Conservation (phyloP, 768 basidiomycete genomes). For the Exsudoporus frostii region DNA sequence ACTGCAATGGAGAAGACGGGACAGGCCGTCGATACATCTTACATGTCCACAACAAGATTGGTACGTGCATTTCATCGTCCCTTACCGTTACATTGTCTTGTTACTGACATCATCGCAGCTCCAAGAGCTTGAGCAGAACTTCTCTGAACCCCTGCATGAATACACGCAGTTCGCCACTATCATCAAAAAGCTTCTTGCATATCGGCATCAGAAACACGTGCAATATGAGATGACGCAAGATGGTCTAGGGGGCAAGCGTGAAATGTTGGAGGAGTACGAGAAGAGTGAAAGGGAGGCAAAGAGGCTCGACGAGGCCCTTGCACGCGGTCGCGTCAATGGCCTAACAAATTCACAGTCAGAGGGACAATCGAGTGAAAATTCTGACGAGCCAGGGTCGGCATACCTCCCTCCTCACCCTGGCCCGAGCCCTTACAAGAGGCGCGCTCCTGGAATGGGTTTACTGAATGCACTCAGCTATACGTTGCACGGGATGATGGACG, state of each 20-base stretch:
- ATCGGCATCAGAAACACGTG: slow-evolving; percentile 96
- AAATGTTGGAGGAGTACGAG: slow-evolving; percentile 84
- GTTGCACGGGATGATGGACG: slow-evolving; percentile 97
- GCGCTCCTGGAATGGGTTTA: slow-evolving; percentile 79
- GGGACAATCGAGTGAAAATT: slow-evolving; percentile 33
- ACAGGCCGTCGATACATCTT: slow-evolving; percentile 92
- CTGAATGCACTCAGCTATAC: slow-evolving; percentile 92
- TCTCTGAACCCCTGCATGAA: slow-evolving; percentile 94
- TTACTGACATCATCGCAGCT: slow-evolving; percentile 48
- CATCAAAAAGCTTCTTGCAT: slow-evolving; percentile 90
- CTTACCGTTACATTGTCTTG: neutral
- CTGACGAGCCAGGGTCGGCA: slow-evolving; percentile 43
- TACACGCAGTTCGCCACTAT: slow-evolving; percentile 93
- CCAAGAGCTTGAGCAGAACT: slow-evolving; percentile 91
- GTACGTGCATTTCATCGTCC: slow-evolving; percentile 42
- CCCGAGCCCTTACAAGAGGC: slow-evolving; percentile 60
- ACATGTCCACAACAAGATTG: slow-evolving; percentile 86
- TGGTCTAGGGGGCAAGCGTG: slow-evolving; percentile 76
- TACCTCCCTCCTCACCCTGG: slow-evolving; percentile 79
- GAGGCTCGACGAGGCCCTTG: slow-evolving; percentile 84
- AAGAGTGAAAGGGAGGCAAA: slow-evolving; percentile 89
- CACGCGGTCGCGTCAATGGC: slow-evolving; percentile 46
- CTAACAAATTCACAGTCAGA: slow-evolving; percentile 24
- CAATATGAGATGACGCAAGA: slow-evolving; percentile 98
- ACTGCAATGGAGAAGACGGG: slow-evolving; percentile 93